These are phyloP conservation scores for Blastomyces percursus DNA, from an alignment of 2,329 filamentous ascomycete genomes.

Conservation along the genomic window DNA sequence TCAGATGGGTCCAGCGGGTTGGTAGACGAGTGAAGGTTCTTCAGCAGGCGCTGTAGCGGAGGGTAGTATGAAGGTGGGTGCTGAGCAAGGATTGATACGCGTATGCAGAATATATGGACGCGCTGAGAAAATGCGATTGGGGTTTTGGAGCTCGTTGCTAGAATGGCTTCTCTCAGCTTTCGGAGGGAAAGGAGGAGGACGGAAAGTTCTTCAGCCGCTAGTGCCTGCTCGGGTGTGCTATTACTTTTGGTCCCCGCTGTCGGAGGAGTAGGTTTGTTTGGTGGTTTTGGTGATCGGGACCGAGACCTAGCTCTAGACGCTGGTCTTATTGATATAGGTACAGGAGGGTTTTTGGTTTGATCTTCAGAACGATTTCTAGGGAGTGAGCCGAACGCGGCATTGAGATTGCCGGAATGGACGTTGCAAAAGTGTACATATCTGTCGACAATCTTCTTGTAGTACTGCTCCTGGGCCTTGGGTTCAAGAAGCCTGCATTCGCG, in stretches of 20 bases:
- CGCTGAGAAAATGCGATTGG: conserved; percentile 73
- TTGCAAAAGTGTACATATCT: conserved; percentile 86
- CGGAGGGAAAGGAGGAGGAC: conserved; percentile 73
- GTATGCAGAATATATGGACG: conserved; percentile 83
- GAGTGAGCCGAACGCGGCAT: conserved; percentile 62
- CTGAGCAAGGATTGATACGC: conserved; percentile 66
- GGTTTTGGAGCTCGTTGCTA: conserved; percentile 58
- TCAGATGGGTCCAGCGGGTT: conserved; percentile 61
- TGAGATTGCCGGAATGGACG: conserved; percentile 59
- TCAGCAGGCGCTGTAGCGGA: conserved; percentile 68
- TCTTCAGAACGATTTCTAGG: conserved; percentile 28
- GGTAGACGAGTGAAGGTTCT: conserved; percentile 52
- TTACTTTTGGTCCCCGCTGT: conserved; percentile 4
- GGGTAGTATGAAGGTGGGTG: conserved; percentile 85
- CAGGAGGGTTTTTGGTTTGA: conserved; percentile 32
- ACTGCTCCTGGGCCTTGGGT: conserved; percentile 66
- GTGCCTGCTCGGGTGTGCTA: conserved; percentile 12
- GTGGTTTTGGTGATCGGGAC: conserved; percentile 9
- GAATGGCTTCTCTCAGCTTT: conserved; percentile 82
- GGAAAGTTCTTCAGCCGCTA: conserved; percentile 53
- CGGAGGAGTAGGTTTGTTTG: conserved; percentile 6
- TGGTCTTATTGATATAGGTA: conserved; percentile 16
- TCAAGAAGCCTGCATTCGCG: conserved; percentile 52
- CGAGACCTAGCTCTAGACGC: conserved; percentile 6
- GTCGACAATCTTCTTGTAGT: conserved; percentile 78